Conservation (phyloP, 2,329 filamentous ascomycete genomes). For the Gremmenia infestans region DNA sequence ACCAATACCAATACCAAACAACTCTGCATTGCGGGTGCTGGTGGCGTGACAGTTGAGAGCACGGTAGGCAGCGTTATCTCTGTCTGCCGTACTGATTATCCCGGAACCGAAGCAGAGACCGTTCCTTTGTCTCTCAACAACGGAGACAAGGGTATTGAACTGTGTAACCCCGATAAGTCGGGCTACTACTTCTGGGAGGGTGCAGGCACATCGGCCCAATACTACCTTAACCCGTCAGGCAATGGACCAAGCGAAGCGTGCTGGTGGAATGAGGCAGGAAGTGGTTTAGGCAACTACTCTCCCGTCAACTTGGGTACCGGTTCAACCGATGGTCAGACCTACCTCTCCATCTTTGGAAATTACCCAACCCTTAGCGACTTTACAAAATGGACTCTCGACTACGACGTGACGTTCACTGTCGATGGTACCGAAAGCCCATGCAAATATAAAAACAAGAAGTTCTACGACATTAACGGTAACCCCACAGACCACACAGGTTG, state of each 20-base stretch:
- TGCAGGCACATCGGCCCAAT: constrained; percentile 79
- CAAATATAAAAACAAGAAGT: constrained; percentile 25
- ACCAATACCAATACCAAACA: constrained; percentile 63
- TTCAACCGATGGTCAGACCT: constrained; percentile 60
- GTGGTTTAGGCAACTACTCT: constrained; percentile 72
- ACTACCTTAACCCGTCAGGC: constrained; percentile 89
- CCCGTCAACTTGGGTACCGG: constrained; percentile 83
- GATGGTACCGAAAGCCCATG: constrained; percentile 31
- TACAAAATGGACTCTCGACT: constrained; percentile 55
- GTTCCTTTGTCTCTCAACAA: constrained; percentile 64
- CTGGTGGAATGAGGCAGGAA: constrained; percentile 62
- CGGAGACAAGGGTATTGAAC: constrained; percentile 47
- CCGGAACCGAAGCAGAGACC: constrained; percentile 83
- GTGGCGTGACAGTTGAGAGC: constrained; percentile 71
- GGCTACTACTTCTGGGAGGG: constrained; percentile 76
- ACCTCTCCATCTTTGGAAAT: constrained; percentile 82
- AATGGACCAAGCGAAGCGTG: constrained; percentile 64
- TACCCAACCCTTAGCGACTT: constrained; percentile 59
- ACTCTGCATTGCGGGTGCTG: constrained; percentile 68
- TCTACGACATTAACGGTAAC: constrained; percentile 23
- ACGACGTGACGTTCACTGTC: constrained; percentile 71
- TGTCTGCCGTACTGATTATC: constrained; percentile 94
- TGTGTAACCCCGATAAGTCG: constrained; percentile 71
- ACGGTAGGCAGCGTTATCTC: constrained; percentile 60
- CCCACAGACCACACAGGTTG: constrained; percentile 10